Percentiles rank a stretch among this genome's conserved stretches.
Conservation (phyloP, 139 green algal species). For the Bryopsis sp. region DNA sequence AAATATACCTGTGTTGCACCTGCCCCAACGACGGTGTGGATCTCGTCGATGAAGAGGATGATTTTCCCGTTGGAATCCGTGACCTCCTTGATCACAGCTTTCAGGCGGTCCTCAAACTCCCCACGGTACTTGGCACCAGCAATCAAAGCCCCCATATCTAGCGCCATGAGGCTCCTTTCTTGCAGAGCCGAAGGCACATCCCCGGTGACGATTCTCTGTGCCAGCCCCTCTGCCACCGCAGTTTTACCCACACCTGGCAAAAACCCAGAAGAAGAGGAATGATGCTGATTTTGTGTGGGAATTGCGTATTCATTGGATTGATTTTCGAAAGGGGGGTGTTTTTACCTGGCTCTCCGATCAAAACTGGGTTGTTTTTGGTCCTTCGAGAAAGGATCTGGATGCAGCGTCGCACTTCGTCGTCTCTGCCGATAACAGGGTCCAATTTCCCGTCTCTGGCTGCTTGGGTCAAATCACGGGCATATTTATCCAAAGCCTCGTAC, state of each 20-base stretch:
- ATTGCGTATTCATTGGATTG: too few relatives aligned
- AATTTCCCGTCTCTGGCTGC: constrained; percentile 43
- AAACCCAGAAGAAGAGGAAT: neutral
- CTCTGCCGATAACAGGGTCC: constrained; percentile 76
- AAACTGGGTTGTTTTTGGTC: constrained; percentile 95
- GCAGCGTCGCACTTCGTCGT: constrained; percentile 69
- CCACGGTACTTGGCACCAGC: constrained; percentile 93
- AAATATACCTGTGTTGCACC: constrained; percentile 12
- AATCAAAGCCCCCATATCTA: constrained; percentile 94
- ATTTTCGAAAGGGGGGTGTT: too few relatives aligned
- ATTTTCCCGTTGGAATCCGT: constrained; percentile 76
- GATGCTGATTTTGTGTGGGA: neutral
- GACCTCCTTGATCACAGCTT: constrained; percentile 88
- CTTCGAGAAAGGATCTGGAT: constrained; percentile 86
- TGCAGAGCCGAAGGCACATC: constrained; percentile 84
- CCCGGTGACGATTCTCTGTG: constrained; percentile 90
- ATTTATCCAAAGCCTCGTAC: constrained; percentile 93
- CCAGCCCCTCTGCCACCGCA: constrained; percentile 83
- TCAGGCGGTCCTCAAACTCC: constrained; percentile 98
- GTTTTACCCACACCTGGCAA: constrained; percentile 81
- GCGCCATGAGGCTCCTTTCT: constrained; percentile 70
- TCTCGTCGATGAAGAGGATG: constrained; percentile 97
- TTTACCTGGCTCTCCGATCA: constrained; percentile 96
- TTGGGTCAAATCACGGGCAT: constrained; percentile 85
- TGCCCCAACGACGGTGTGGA: constrained; percentile 81